A percentile compares a stretch with the other conserved stretches of the same genome.
These are phyloP conservation scores for Lichtheimia corymbifera DNA, from an alignment of 371 early-diverging fungal species.

Conservation along the genomic window DNA sequence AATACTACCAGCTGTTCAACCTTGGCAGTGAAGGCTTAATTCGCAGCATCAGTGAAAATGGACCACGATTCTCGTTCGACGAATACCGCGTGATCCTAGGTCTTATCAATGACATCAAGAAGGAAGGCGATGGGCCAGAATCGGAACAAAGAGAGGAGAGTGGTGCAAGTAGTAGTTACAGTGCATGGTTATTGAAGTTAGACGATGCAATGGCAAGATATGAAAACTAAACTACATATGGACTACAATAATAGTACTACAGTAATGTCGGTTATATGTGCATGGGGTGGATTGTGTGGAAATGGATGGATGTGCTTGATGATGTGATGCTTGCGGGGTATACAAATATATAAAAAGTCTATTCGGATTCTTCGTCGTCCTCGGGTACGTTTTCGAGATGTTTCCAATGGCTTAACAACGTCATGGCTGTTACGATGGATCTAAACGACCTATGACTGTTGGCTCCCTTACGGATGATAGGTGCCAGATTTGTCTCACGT, in stretches of 20 bases:
- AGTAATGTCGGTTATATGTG: too few relatives aligned
- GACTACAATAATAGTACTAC: too few relatives aligned
- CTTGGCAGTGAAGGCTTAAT: slow-evolving; percentile 54
- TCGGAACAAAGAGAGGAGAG: slow-evolving; percentile 15
- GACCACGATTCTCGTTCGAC: slow-evolving; percentile 49
- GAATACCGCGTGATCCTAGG: slow-evolving; percentile 51
- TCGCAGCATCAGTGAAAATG: slow-evolving; percentile 41
- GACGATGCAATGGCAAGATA: slow-evolving; percentile 48
- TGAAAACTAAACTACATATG: slow-evolving; percentile 24
- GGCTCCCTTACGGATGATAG: slow-evolving; percentile 23
- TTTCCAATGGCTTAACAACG: slow-evolving; percentile 24
- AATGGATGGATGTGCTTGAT: too few relatives aligned
- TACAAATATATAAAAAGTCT: slow-evolving; percentile 3
- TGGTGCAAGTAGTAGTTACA: slow-evolving; percentile 27
- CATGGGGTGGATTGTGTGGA: too few relatives aligned
- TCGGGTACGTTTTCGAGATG: slow-evolving; percentile 22
- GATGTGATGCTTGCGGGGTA: not conserved
- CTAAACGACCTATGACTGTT: slow-evolving; percentile 18
- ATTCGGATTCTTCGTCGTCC: slow-evolving; percentile 8
- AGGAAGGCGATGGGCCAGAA: slow-evolving; percentile 7
- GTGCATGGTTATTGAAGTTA: slow-evolving; percentile 48
- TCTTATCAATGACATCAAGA: slow-evolving; percentile 44
- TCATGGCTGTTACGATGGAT: slow-evolving; percentile 22
- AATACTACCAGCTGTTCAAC: slow-evolving; percentile 74
- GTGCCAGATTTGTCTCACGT: slow-evolving; percentile 32